A percentile compares a stretch with the other conserved stretches of the same genome.
These are phyloP conservation scores for Shiraia bambusicola DNA, from an alignment of 2,329 filamentous ascomycete genomes.

Conservation along the genomic window DNA sequence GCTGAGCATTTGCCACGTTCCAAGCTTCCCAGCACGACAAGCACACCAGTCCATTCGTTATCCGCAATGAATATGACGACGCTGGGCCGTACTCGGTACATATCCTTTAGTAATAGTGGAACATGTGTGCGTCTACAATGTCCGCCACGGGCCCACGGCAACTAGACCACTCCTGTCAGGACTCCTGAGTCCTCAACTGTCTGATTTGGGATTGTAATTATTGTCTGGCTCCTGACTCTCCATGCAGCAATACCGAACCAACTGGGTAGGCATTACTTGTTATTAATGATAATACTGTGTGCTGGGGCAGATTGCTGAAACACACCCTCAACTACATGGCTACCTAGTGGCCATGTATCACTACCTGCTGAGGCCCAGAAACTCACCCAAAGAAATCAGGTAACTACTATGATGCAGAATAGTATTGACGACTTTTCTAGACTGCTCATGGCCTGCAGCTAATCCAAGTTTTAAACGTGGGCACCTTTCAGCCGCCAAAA, in stretches of 20 bases:
- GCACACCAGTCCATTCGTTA: conserved; percentile 31
- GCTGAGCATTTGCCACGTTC: conserved; percentile 27
- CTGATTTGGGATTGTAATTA: conserved; percentile 10
- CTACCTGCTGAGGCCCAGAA: too few relatives aligned
- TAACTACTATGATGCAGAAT: too few relatives aligned
- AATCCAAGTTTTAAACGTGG: conserved; percentile 10
- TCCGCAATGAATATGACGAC: conserved; percentile 32
- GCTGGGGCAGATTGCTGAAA: conserved; percentile 13
- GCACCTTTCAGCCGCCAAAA: conserved; percentile 21
- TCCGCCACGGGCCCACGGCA: conserved; percentile 8
- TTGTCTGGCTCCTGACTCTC: background rate
- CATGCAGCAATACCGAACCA: conserved; percentile 3
- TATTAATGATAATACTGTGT: too few relatives aligned
- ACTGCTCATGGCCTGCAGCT: conserved; percentile 25
- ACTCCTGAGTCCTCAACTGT: too few relatives aligned
- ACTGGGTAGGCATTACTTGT: conserved; percentile 3
- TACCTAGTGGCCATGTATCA: too few relatives aligned
- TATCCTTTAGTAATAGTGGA: conserved; percentile 28
- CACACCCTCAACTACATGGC: conserved; percentile 2
- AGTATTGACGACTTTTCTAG: conserved; percentile 28
- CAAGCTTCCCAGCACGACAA: conserved; percentile 11
- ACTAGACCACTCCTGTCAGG: conserved; percentile 11
- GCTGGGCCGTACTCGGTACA: conserved; percentile 18
- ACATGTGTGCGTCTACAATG: conserved; percentile 16
- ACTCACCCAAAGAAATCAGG: conserved; percentile 5